These are phyloP conservation scores for Taiozyma sp. DNA, from an alignment of 1,139 yeast species.

Conservation along the genomic window DNA sequence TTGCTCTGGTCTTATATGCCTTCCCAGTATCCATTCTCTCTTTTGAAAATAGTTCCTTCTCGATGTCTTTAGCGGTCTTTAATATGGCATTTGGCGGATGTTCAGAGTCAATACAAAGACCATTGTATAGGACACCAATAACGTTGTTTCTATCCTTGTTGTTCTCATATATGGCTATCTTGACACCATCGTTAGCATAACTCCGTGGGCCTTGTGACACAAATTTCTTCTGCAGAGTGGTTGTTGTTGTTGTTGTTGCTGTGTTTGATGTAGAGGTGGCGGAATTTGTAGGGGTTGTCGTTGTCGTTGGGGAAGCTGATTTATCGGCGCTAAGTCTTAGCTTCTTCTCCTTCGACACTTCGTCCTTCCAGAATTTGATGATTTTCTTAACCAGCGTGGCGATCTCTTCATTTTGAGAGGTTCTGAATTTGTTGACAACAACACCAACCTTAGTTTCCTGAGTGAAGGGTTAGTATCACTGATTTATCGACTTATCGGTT, in stretches of 20 bases:
- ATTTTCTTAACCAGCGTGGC: slow-evolving; percentile 70
- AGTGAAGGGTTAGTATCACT: neutral
- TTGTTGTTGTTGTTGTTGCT: slow-evolving; percentile 22
- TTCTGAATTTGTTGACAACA: slow-evolving; percentile 83
- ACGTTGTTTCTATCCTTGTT: slow-evolving; percentile 74
- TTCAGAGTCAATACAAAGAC: slow-evolving; percentile 75
- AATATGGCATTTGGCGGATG: slow-evolving; percentile 53
- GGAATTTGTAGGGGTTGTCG: slow-evolving; percentile 5
- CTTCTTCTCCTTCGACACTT: slow-evolving; percentile 71
- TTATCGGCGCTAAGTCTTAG: slow-evolving; percentile 12
- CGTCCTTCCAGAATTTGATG: slow-evolving; percentile 87
- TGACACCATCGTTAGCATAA: slow-evolving; percentile 76
- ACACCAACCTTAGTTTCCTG: slow-evolving; percentile 94
- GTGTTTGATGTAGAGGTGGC: slow-evolving; percentile 2
- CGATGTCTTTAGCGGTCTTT: slow-evolving; percentile 64
- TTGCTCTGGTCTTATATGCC: slow-evolving; percentile 17
- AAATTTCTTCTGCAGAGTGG: slow-evolving; percentile 29
- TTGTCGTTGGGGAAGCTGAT: slow-evolving; percentile 10
- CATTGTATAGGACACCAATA: slow-evolving; percentile 77
- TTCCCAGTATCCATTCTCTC: slow-evolving; percentile 46
- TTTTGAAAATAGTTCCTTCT: slow-evolving; percentile 56
- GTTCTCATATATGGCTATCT: slow-evolving; percentile 62
- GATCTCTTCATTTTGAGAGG: slow-evolving; percentile 62
- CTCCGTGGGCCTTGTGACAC: slow-evolving; percentile 57
- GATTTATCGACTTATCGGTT: neutral